phyloP scores from a whole-genome alignment of 1,139 yeast species.

The Hansenula anomala region DNA sequence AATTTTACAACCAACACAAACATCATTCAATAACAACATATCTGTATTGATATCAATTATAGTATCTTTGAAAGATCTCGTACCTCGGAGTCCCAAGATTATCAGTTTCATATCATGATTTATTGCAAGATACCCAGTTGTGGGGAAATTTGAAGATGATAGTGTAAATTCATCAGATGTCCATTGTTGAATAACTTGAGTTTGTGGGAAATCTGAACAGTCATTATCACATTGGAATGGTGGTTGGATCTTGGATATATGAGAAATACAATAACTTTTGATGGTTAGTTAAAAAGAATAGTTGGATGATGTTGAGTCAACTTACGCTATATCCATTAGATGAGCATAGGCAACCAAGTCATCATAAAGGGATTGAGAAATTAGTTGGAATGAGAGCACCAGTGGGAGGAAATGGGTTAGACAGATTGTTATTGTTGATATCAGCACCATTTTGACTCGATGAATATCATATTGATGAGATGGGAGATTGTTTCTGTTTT shows the following conservation, averaged over 20 bases:
- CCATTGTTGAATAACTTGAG: conserved; percentile 44
- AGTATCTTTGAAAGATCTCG: conserved; percentile 42
- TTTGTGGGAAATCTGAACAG: conserved; percentile 39
- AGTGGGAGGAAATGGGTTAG: too few species aligned
- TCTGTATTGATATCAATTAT: conserved; percentile 41
- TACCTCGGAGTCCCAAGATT: conserved; percentile 42
- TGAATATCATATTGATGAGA: too few species aligned
- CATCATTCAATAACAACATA: conserved; percentile 19
- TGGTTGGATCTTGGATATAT: conserved; percentile 28
- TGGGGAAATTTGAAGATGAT: conserved; percentile 26
- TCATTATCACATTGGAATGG: conserved; percentile 43
- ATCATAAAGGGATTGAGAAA: conserved; percentile 9
- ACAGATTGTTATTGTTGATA: too few species aligned
- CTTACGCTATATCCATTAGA: conserved; percentile 38
- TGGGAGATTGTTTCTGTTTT: too few species aligned
- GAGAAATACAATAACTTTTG: conserved; percentile 37
- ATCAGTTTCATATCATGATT: conserved; percentile 20
- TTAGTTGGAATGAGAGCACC: neutral
- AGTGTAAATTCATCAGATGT: conserved; percentile 26
- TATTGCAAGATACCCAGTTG: conserved; percentile 24
- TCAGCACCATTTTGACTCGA: too few species aligned
- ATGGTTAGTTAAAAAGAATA: neutral
- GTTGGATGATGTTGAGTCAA: neutral
- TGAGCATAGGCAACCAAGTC: conserved; percentile 29
- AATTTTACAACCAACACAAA: conserved; percentile 38